Base-by-base conservation (phyloP, 2,329 filamentous ascomycete genomes). In the Fusarium sp. region DNA sequence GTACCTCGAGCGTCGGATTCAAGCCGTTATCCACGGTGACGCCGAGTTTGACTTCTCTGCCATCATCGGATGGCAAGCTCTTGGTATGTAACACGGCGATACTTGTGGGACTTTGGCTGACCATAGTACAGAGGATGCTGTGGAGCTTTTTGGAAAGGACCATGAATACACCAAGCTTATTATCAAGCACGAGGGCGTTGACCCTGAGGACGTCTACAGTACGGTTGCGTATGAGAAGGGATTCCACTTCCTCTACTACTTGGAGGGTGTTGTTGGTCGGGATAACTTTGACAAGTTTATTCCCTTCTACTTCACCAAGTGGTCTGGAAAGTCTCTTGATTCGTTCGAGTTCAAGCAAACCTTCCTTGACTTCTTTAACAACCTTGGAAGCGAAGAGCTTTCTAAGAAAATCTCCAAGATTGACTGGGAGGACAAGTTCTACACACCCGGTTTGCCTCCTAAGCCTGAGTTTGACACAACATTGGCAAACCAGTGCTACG, bases 241-340 rank as follows among this genome's bases (percentile, higher is more conserved):
- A 5, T 98, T 97, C 80, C 92, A 92, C 75, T 96, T 98, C 78
- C 84, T 99, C 44, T 97, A 94, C 78, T 90, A 94, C 73, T 88
- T 99, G 15, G 96, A 99, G 74, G 91, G 90, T 45, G 83, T 97
- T 2, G 86, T 98, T 6, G 92, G 93, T 34, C 91, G 92, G 62
- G 85, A 90, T n/a, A 91, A 91, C 76, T 99, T 96, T 82, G 93
- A 98, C 83, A 91, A 89, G 72, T 99, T 98, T 79, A 97, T 98
- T 74, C 94, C 94, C 17, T 89, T 97, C 78, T 97, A 98, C 82
- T 98, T 98, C 77, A 89, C 86, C 28, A 92, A 87, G 38, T 98
- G 91, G 87, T 89, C 91, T 57, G 87, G 88, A 75, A 95, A 94
- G 78, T 97, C 93, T 3, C 85, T 99, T 9, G 94, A 97, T 79